Conservation (phyloP, 2,329 filamentous ascomycete genomes). For the Paracoccidioides lutzii region DNA sequence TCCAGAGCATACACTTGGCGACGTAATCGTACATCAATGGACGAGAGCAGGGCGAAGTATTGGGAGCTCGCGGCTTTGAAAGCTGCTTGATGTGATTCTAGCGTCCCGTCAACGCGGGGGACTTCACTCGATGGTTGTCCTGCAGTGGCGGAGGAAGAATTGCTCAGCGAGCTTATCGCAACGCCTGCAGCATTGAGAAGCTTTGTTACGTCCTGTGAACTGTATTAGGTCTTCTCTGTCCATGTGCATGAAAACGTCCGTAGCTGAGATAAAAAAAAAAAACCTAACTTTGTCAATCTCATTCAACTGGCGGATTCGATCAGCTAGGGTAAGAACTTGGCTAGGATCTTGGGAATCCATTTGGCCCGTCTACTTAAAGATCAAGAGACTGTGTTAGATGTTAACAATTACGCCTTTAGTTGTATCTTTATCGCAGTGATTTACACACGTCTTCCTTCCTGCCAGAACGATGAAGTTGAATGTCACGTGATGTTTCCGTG, state of each 20-base stretch:
- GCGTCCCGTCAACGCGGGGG: slow-evolving; percentile 16
- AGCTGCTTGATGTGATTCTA: slow-evolving; percentile 45
- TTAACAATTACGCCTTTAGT: no score
- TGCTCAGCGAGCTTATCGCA: slow-evolving; percentile 52
- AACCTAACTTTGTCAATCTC: slow-evolving; percentile 55
- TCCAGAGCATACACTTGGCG: slow-evolving; percentile 67
- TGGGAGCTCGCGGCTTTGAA: slow-evolving; percentile 43
- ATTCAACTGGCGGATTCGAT: slow-evolving; percentile 69
- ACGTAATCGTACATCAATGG: slow-evolving; percentile 60
- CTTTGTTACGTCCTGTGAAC: slow-evolving; percentile 35
- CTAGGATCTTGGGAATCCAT: slow-evolving; percentile 16
- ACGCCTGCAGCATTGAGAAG: slow-evolving; percentile 48
- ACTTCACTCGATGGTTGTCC: slow-evolving; percentile 23
- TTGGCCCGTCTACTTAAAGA: not conserved
- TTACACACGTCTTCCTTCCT: no score
- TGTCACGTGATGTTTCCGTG: not conserved
- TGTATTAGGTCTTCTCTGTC: not conserved
- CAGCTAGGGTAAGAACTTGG: slow-evolving; percentile 51
- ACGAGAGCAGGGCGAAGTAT: slow-evolving; percentile 62
- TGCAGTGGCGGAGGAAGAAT: slow-evolving; percentile 25
- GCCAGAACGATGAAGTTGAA: not conserved
- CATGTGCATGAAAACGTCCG: no score
- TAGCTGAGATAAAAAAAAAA: no score
- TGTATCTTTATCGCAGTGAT: no score
- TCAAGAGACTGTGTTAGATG: no score